phyloP scores from a whole-genome alignment of 495 filamentous ascomycete genomes.

The Daldinia bambusicola region DNA sequence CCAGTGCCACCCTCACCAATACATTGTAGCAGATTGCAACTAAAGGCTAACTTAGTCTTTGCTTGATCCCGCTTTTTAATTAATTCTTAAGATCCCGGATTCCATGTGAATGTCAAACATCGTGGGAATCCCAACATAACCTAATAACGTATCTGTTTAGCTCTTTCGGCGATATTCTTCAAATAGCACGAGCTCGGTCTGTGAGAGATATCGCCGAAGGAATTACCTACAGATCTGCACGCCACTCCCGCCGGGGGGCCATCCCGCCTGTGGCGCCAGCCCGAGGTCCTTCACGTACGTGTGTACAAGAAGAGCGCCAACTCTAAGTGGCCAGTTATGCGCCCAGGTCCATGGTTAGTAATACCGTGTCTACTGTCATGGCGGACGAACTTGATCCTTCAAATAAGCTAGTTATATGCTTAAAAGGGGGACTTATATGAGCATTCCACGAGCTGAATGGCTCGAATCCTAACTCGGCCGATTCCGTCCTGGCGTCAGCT shows the following conservation, averaged over 20 bases:
- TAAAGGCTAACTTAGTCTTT: slow-evolving; percentile 8
- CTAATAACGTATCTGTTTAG: background rate
- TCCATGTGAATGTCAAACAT: slow-evolving; percentile 12
- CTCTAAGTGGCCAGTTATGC: slow-evolving; percentile 6
- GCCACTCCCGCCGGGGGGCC: slow-evolving; percentile 39
- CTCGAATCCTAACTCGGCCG: slow-evolving; percentile 20
- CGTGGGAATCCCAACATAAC: background rate
- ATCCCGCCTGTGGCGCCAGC: slow-evolving; percentile 31
- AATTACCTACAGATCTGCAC: slow-evolving; percentile 33
- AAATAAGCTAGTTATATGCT: background rate
- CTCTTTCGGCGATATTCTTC: slow-evolving; percentile 11
- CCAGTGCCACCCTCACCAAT: slow-evolving; percentile 21
- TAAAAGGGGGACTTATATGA: slow-evolving; percentile 18
- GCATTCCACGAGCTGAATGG: slow-evolving; percentile 27
- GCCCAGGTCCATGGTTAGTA: slow-evolving; percentile 20
- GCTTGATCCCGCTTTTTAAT: background rate
- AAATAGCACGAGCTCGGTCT: slow-evolving; percentile 16
- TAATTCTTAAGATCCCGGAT: background rate
- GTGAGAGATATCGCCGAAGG: slow-evolving; percentile 38
- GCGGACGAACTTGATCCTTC: slow-evolving; percentile 4
- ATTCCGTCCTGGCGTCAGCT: slow-evolving; percentile 32
- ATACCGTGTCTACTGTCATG: background rate
- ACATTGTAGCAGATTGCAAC: slow-evolving; percentile 23
- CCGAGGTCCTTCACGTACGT: slow-evolving; percentile 14
- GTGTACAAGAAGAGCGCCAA: slow-evolving; percentile 13